phyloP scores from a whole-genome alignment of 352 stramenopile species.

The Phytopythium sindhum region DNA sequence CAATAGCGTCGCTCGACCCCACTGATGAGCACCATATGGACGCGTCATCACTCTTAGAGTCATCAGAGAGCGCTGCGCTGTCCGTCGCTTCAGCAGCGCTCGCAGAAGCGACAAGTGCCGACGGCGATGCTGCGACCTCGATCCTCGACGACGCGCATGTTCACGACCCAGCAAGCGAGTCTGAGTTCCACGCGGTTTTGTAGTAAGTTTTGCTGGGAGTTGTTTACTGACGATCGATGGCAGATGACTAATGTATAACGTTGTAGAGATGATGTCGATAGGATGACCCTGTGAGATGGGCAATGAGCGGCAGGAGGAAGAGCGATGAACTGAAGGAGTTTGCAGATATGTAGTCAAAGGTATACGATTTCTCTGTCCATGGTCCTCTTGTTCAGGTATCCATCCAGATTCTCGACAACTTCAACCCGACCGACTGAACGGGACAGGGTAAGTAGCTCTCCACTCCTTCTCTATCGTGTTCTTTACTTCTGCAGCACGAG shows the following conservation, averaged over 20 bases:
- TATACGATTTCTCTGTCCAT: neutral
- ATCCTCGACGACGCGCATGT: slow-evolving; percentile 23
- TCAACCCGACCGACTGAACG: neutral
- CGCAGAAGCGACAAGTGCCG: slow-evolving; percentile 21
- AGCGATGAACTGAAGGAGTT: neutral
- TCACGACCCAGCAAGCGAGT: slow-evolving; percentile 15
- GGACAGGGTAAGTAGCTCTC: neutral
- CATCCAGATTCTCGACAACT: neutral
- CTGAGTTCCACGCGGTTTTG: slow-evolving; percentile 35
- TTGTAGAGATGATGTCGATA: neutral
- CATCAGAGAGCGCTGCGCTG: slow-evolving; percentile 28
- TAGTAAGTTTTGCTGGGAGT: slow-evolving; percentile 9
- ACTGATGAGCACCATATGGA: slow-evolving; percentile 34
- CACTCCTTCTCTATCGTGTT: neutral
- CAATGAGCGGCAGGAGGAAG: neutral
- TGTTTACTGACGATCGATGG: neutral
- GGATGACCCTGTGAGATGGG: neutral
- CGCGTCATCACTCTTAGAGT: slow-evolving; percentile 26
- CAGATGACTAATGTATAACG: neutral
- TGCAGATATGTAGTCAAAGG: slow-evolving; percentile 7
- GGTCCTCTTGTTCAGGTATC: neutral
- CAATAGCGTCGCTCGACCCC: slow-evolving; percentile 24
- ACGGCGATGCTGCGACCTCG: slow-evolving; percentile 15
- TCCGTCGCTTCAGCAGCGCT: slow-evolving; percentile 34
- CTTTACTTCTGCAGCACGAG: slow-evolving; percentile 62